Conservation (phyloP, 139 green algal genomes). For the Coccomyxa sp. region DNA sequence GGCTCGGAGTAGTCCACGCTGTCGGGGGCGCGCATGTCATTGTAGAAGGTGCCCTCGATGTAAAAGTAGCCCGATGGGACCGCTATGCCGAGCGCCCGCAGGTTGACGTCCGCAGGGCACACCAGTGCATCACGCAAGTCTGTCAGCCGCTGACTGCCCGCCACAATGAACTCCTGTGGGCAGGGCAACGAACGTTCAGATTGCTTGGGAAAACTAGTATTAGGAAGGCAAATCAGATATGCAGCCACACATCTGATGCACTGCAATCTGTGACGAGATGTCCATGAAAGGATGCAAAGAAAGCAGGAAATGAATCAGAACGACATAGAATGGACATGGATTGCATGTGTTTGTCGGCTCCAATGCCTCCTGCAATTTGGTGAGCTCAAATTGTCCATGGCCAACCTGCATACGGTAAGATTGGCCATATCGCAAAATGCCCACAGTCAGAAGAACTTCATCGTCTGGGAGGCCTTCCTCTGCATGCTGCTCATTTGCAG, state of each 20-base stretch:
- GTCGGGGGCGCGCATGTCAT: constrained; percentile 30
- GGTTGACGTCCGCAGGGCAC: constrained; percentile 35
- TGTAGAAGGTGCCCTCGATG: constrained; percentile 51
- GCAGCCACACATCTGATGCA: too few relatives aligned
- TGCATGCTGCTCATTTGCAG: neutral
- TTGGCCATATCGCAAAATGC: neutral
- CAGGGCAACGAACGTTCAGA: neutral
- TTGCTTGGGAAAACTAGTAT: too few relatives aligned
- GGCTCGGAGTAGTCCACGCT: constrained; percentile 23
- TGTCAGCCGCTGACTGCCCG: constrained; percentile 28
- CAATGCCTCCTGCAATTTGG: too few relatives aligned
- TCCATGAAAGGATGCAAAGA: too few relatives aligned
- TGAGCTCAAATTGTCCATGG: too few relatives aligned
- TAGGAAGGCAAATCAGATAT: too few relatives aligned
- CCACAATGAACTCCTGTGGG: constrained; percentile 28
- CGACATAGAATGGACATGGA: too few relatives aligned
- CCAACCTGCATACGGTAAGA: neutral
- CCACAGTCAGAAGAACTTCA: neutral
- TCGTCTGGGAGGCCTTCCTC: neutral
- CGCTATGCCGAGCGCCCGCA: constrained; percentile 4
- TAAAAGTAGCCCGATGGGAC: constrained; percentile 40
- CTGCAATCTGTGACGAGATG: too few relatives aligned
- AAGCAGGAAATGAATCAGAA: too few relatives aligned
- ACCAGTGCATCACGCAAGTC: constrained; percentile 34
- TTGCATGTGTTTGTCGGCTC: too few relatives aligned